phyloP scores from a whole-genome alignment of 495 filamentous ascomycete genomes.

The Xylaria palmicola region DNA sequence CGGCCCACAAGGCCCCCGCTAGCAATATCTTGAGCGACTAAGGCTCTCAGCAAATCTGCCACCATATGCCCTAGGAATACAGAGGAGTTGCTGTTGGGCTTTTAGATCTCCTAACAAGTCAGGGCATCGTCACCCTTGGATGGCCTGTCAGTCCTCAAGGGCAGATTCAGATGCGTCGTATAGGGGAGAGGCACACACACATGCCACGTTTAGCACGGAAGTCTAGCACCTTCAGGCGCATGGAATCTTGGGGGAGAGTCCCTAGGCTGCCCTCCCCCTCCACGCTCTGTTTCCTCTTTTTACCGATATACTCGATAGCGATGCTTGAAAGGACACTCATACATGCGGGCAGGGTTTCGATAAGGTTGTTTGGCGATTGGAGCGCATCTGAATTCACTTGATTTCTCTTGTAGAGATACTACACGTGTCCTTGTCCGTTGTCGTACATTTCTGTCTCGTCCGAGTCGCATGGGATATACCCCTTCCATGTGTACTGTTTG shows the following conservation, averaged over 20 bases:
- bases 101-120: constrained; percentile 20
- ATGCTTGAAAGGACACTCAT: constrained; percentile 34
- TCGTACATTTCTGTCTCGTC: background rate
- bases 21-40: constrained; percentile 5
- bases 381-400: constrained; percentile 48
- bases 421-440: background rate
- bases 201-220: constrained; percentile 15
- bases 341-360: constrained; percentile 44
- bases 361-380: constrained; percentile 45
- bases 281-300: constrained; percentile 38
- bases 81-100: constrained; percentile 20
- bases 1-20: background rate
- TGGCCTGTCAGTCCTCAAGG: constrained; percentile 23
- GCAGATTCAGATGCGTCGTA: constrained; percentile 14
- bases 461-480: background rate
- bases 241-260: constrained; percentile 1
- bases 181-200: constrained; percentile 5
- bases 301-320: constrained; percentile 36
- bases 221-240: constrained; percentile 11
- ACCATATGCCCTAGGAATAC: constrained; percentile 17
- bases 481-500: background rate
- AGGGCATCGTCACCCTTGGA: constrained; percentile 13
- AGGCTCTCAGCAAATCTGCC: background rate
- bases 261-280: constrained; percentile 10
- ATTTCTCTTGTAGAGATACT: constrained; percentile 26